Base-by-base conservation (phyloP, 768 basidiomycete genomes). In the Calvatia gigantea region DNA sequence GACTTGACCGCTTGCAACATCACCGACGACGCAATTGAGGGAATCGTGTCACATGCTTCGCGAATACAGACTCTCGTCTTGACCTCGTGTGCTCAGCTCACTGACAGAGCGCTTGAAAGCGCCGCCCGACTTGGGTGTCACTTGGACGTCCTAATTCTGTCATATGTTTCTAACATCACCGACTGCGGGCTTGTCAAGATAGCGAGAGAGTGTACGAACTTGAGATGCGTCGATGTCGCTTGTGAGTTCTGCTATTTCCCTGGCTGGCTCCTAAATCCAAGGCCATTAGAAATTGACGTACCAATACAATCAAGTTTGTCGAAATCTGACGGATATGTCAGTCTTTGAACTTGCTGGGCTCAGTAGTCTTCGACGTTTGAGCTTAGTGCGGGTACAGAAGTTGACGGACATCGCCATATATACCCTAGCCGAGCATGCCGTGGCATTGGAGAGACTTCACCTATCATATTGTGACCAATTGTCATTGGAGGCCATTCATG, bases 391-490 rank as follows among this genome's bases (percentile, higher is more conserved):
- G 35, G 85, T 95, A 3, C 81, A 83, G 35, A 87, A 86, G 63
- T 68, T 96, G 59, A 96, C 94, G 14, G 94, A 95, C 70, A 84
- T 89, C 63, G 89, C 86, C 4, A 73, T 95, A 44, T 85, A 84
- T 69, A 78, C 87, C 21, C 79, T 96, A 7, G 89, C 86, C 12
- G 89, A 91, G 62, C 83, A 91, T 69, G 81, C 76, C 32, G 73
- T 65, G 28, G 75, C 75, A 31, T 74, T 97, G 61, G 90, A 94
- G 64, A 82, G 91, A 23, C 76, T 96, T 45, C 88, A 97, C 64
- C 71, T 98, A 33, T 89, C 90, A 27, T 91, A 93, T 66, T 98
- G 94, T 72, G 86, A 87, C 62, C 79, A 84, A 54, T 72, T 98
- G 52, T 84, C 88, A 25, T 79, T 95, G 35, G 80, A 85, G 39